Evolutionary conservation across 768 basidiomycete genomes (phyloP), one percentile per base, ranked within the genome.

Genomic region (Collybia mongolica): DNA sequence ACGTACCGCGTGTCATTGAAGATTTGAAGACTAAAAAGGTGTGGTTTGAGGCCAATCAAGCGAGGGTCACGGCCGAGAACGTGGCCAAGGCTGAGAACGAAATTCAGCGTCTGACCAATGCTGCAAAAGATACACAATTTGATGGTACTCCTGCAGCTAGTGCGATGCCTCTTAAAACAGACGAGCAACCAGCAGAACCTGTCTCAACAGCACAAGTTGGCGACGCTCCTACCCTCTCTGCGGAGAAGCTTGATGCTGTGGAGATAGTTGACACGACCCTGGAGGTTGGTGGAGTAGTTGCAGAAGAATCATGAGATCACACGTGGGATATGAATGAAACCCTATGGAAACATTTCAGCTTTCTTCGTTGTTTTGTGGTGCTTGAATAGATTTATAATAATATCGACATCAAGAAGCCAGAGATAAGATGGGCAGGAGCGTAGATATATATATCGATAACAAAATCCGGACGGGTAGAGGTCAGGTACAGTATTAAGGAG

Each of bases 11-110:
- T 46, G 82, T 93, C 41, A 76, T 98, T 49, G 89, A 91, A 62
- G 91, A 97, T 65, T 77, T 99, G 51, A 88, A 88, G 68, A 90
- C 83, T 44, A 99, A 98, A 80, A 94, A 94, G 73, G 77, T 85
- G 19, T 98, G 94, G 93, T 97, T 84, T 61, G 84, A 88, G 65
- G 95, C 90, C 26, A 98, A 98, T 71, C 93, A 95, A 68, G 81
- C 80, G 22, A 83, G 82, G 19, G 81, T 80, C 54, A 93, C 91
- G 2, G 79, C 81, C 4, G 89, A 90, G 62, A 90, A 90, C 58
- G 72, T 93, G 44, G 81, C 84, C 35, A 88, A 88, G 69, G 92
- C 87, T 11, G 87, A 93, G 65, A 79, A 76, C 12, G 81, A 88
- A 55, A 89, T 93, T 62, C 71, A 78, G 57, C 81, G 81, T 44